Percentiles rank a stretch among this genome's conserved stretches.
These are phyloP conservation scores for Leccinum pallidistipes DNA, from an alignment of 1,284 basidiomycete genomes.

Conservation along the genomic window DNA sequence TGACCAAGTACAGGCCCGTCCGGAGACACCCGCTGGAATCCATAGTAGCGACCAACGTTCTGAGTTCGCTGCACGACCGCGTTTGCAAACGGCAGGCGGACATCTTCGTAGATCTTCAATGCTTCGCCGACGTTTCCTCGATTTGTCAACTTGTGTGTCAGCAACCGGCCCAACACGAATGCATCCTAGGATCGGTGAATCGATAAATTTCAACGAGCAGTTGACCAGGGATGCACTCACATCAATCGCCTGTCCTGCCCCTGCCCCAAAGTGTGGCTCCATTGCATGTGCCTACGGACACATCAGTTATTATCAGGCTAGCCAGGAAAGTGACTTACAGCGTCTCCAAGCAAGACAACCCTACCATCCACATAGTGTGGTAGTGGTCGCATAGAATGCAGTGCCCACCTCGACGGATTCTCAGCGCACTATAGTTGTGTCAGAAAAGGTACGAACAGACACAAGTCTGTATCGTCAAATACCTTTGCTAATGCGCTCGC, in stretches of 20 bases:
- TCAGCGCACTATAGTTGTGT: constrained; percentile 18
- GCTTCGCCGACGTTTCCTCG: constrained; percentile 21
- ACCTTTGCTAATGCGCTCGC: constrained; percentile 43
- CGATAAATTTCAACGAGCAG: constrained; percentile 20
- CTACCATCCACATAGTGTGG: constrained; percentile 29
- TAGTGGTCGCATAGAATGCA: constrained; percentile 34
- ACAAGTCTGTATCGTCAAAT: neutral
- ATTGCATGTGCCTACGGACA: constrained; percentile 33
- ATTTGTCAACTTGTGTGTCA: constrained; percentile 31
- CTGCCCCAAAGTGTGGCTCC: constrained; percentile 34
- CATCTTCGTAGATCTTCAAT: constrained; percentile 34
- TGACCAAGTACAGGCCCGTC: constrained; percentile 12
- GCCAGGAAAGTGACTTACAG: constrained; percentile 22
- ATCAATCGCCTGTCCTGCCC: constrained; percentile 37
- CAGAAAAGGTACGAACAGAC: neutral
- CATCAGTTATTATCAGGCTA: neutral
- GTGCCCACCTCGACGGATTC: constrained; percentile 30
- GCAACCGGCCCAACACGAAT: constrained; percentile 35
- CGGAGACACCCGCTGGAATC: neutral
- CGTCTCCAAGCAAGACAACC: constrained; percentile 38
- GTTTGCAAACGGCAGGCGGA: constrained; percentile 32
- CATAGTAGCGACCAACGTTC: constrained; percentile 5
- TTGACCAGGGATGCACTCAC: constrained; percentile 13
- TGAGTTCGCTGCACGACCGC: constrained; percentile 9
- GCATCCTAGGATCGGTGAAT: constrained; percentile 32